phyloP scores from a whole-genome alignment of 139 green algal genomes.

The Pseudopediastrum boryanum region DNA sequence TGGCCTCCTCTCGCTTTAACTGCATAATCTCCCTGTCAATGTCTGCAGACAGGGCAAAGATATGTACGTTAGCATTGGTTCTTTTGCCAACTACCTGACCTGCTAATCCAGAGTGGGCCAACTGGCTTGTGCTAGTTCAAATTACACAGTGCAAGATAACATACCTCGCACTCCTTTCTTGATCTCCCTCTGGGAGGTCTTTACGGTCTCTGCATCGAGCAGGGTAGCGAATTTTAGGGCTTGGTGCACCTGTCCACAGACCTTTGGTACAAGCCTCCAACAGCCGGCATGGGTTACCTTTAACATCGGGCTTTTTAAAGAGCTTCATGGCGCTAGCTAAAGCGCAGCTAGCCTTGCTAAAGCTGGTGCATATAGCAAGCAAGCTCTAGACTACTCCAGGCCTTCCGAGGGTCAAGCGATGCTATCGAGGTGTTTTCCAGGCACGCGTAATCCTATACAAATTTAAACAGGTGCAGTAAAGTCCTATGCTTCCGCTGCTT shows the following conservation, averaged over 20 bases:
- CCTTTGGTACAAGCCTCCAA: not conserved
- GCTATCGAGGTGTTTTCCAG: too few species aligned
- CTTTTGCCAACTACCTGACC: not conserved
- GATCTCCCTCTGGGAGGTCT: conserved; percentile 53
- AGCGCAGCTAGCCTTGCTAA: not conserved
- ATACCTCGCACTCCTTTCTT: conserved; percentile 54
- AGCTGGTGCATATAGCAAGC: too few species aligned
- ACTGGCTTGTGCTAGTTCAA: not conserved
- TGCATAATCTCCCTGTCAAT: conserved; percentile 58
- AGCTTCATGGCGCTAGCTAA: conserved; percentile 23
- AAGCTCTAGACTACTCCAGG: too few species aligned
- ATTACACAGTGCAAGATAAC: not conserved
- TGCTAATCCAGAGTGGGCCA: not conserved
- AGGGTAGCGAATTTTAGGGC: not conserved
- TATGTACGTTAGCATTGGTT: not conserved
- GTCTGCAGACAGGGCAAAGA: conserved; percentile 34
- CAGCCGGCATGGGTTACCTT: conserved; percentile 15
- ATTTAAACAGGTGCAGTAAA: too few species aligned
- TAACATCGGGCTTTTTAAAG: conserved; percentile 48
- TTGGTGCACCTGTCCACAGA: not conserved
- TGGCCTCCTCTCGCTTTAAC: conserved; percentile 63
- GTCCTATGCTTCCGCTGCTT: too few species aligned
- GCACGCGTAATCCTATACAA: too few species aligned
- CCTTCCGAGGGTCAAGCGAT: too few species aligned
- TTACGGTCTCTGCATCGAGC: conserved; percentile 53